These are phyloP conservation scores for Fereydounia khargensis DNA, from an alignment of 1,284 basidiomycete genomes.

Conservation along the genomic window DNA sequence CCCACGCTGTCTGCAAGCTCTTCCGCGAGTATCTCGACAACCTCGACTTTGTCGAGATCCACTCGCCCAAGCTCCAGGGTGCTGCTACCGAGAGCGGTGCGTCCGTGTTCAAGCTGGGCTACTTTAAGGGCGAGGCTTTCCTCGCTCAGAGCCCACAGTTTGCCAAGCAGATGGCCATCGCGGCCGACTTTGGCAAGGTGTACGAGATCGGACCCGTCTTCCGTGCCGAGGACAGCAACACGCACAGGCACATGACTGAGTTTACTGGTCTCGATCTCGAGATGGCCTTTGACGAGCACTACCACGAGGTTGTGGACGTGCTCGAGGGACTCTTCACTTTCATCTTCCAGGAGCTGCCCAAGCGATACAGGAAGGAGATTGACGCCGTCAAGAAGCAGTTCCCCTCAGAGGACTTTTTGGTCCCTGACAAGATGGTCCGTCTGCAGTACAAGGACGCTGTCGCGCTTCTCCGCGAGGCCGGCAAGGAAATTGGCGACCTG, in stretches of 20 bases:
- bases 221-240: conserved; percentile 97
- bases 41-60: conserved; percentile 86
- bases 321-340: conserved; percentile 53
- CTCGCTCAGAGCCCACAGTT: conserved; percentile 96
- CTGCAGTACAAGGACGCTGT: conserved; percentile 53
- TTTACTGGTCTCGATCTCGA: conserved; percentile 98
- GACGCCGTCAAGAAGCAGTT: conserved; percentile 79
- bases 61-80: conserved; percentile 94
- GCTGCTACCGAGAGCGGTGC: conserved; percentile 96
- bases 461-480: conserved; percentile 48
- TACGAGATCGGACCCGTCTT: conserved; percentile 94
- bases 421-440: conserved; percentile 50
- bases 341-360: conserved; percentile 58
- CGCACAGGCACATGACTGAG: conserved; percentile 96
- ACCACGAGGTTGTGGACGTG: conserved; percentile 69
- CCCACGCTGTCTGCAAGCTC: conserved; percentile 79
- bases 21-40: conserved; percentile 82
- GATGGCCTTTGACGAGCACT: conserved; percentile 97
- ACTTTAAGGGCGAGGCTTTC: conserved; percentile 95
- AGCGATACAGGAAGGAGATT: conserved; percentile 76
- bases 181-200: conserved; percentile 94
- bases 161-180: conserved; percentile 98
- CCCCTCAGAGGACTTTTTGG: conserved; percentile 65
- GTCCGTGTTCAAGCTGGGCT: conserved; percentile 94
- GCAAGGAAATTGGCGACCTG: conserved; percentile 47